Evolutionary conservation across 108 stramenopile species (phyloP), one percentile per base, ranked within the genome.

Genomic region (Skeletonema costatum): DNA sequence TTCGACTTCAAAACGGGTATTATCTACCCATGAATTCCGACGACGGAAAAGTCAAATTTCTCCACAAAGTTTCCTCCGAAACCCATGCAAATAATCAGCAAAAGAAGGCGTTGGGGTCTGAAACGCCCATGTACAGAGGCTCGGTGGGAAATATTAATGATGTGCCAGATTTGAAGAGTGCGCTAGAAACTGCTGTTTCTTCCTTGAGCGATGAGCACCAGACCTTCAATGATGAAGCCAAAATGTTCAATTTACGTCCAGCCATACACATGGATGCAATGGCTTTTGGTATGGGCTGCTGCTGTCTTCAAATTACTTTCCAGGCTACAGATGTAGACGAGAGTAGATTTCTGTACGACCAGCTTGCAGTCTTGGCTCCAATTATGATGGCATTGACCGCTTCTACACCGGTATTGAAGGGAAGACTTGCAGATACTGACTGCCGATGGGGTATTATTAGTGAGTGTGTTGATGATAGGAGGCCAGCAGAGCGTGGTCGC

Each of bases 241-340:
- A 73, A 72, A 65, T 50, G 71, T 65, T 64, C 53, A 89, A 87
- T 31, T 66, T 92, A 19, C 77, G 92, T 31, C 90, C 95, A 9
- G 92, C 95, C 19, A 93, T 96, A 71, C 95, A 98, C 71, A 97
- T 99, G 98, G 99, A 99, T 79, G 97, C 98, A 17, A 99, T 99
- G 80, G 99, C 97, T 17, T 99, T 98, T 80, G 99, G 99, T 19
- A 99, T 99, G 99, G 99, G 99, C 14, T 97, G 97, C 76, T 99
- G 99, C 80, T 99, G 99, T 75, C 89, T 99, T 56, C 99, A 99
- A 73, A 97, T 99, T 65, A 99, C 98, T 36, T 98, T 97, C 72
- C 99, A 99, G 86, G 99, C 96, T 13, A 93, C 93, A 62, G 98
- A 99, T 85, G 64, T 98, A 10, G 95, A 94, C 56, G 98, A 99